Percentiles rank a stretch among this genome's conserved stretches.
These are phyloP conservation scores for Fusarium proliferatum DNA, from an alignment of 2,329 filamentous ascomycete species.

Conservation along the genomic window DNA sequence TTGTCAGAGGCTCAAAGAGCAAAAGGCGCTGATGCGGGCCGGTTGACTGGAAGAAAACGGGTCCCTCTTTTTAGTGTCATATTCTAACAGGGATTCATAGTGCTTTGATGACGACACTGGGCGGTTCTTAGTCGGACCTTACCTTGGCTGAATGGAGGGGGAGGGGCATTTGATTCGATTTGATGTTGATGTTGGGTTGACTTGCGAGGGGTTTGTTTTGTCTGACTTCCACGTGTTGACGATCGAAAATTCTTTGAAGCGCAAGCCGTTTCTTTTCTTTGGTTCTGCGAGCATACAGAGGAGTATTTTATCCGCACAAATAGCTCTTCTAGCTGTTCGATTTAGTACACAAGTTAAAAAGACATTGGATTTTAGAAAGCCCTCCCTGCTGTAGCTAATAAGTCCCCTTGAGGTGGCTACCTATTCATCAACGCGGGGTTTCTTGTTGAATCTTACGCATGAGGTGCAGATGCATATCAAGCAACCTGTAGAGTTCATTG, in stretches of 20 bases:
- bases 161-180: constrained; percentile 33
- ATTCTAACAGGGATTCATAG: constrained; percentile 11
- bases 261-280: background rate
- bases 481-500: constrained; percentile 5
- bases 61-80: constrained; percentile 18
- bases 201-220: constrained; percentile 34
- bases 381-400: background rate
- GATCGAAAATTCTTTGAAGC: background rate
- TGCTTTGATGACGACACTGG: constrained; percentile 42
- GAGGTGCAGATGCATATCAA: constrained; percentile 12
- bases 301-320: background rate
- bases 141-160: constrained; percentile 34
- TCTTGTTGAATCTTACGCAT: constrained; percentile 30
- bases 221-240: constrained; percentile 27
- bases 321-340: background rate
- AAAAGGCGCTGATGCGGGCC: constrained; percentile 35
- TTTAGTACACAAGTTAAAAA: background rate
- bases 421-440: constrained; percentile 32
- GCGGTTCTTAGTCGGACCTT: constrained; percentile 26
- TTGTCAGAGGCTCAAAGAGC: constrained; percentile 24
- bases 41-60: constrained; percentile 35
- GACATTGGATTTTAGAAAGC: background rate
- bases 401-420: background rate
- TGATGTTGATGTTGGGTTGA: constrained; percentile 4
- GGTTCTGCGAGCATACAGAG: background rate